Conservation (phyloP, 2,329 filamentous ascomycete species). For the Alternaria brassicae region DNA sequence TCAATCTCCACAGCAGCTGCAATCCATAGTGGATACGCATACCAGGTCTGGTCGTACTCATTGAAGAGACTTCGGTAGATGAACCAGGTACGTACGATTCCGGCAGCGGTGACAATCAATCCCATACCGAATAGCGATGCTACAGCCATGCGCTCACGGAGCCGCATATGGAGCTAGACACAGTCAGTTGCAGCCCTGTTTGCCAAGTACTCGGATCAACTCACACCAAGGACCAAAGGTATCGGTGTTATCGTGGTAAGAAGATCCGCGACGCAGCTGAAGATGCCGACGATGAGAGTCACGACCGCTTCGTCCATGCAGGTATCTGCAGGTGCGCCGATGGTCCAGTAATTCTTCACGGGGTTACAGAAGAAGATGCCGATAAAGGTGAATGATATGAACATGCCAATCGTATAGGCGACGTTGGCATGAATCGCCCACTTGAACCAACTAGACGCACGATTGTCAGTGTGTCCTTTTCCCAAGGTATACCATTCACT, state of each 20-base stretch:
- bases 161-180: conserved; percentile 50
- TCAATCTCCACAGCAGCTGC: conserved; percentile 56
- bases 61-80: conserved; percentile 53
- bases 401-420: conserved; percentile 47
- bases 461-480: not conserved
- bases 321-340: conserved; percentile 37
- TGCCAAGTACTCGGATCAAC: not conserved
- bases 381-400: conserved; percentile 47
- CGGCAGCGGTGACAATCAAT: conserved; percentile 53
- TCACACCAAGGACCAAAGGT: conserved; percentile 51
- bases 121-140: conserved; percentile 52
- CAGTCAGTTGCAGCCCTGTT: not conserved
- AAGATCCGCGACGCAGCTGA: conserved; percentile 55
- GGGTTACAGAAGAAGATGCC: conserved; percentile 54
- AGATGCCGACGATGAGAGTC: conserved; percentile 52
- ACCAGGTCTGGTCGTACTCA: conserved; percentile 56
- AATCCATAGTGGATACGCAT: conserved; percentile 57
- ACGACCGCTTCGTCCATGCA: conserved; percentile 53
- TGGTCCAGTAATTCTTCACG: conserved; percentile 53
- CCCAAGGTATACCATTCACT: fast-evolving
- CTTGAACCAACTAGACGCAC: conserved; percentile 40
- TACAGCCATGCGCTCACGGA: conserved; percentile 50
- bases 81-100: conserved; percentile 54
- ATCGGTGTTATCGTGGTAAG: conserved; percentile 54
- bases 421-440: conserved; percentile 51